A percentile compares a stretch with the other conserved stretches of the same genome.
These are phyloP conservation scores for Byssothecium circinans DNA, from an alignment of 2,329 filamentous ascomycete genomes.

Conservation along the genomic window DNA sequence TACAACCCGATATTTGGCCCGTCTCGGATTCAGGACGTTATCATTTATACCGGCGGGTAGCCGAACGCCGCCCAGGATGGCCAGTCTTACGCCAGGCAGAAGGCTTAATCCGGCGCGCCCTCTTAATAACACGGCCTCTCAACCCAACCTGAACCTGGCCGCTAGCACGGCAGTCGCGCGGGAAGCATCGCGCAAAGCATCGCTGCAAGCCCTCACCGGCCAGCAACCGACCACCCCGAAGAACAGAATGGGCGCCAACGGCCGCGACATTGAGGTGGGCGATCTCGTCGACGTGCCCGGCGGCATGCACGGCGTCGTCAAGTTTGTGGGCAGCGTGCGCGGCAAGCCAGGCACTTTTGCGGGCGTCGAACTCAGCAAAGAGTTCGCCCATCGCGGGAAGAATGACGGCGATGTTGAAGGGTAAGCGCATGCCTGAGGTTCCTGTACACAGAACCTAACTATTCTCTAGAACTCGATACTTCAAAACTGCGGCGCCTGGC, in stretches of 20 bases:
- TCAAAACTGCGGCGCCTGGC: constrained; percentile 73
- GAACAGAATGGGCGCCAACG: constrained; percentile 50
- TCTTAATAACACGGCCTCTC: constrained; percentile 45
- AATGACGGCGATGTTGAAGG: constrained; percentile 96
- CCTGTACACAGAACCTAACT: constrained; percentile 9
- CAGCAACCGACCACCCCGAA: constrained; percentile 44
- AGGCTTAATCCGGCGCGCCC: constrained; percentile 43
- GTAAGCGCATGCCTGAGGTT: constrained; percentile 54
- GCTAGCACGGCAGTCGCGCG: constrained; percentile 53
- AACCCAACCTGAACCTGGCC: constrained; percentile 46
- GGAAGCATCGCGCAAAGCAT: constrained; percentile 61
- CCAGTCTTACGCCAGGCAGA: constrained; percentile 49
- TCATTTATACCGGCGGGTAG: constrained; percentile 17
- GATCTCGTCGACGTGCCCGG: constrained; percentile 90
- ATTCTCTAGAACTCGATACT: constrained; percentile 65
- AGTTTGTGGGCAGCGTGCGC: constrained; percentile 82
- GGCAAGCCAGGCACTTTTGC: constrained; percentile 92
- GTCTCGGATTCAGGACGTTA: constrained; percentile 9
- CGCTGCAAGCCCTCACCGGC: constrained; percentile 67
- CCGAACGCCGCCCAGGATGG: constrained; percentile 34
- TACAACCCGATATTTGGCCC: constrained; percentile 8
- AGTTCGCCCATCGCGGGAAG: constrained; percentile 83
- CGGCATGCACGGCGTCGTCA: constrained; percentile 86
- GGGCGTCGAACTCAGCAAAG: constrained; percentile 81
- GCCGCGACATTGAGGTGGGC: constrained; percentile 67